Evolutionary conservation across 2,329 filamentous ascomycete genomes (phyloP), one percentile per base, ranked within the genome.

Genomic region (Thielaviopsis populi): DNA sequence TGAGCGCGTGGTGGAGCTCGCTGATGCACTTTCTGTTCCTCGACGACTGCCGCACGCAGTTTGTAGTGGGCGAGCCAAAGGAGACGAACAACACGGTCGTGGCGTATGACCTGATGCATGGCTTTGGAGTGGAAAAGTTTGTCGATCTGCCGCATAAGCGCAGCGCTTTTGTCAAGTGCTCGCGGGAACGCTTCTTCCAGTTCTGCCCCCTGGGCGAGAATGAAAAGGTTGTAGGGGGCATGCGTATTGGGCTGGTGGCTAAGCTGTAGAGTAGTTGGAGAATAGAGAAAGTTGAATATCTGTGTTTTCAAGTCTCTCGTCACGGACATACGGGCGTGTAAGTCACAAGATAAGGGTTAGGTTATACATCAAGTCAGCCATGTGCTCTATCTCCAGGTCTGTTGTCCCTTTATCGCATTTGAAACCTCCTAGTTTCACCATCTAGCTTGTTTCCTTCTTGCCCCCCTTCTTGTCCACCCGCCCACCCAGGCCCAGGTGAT

Each of bases 61-160:
- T 75, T 66, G 78, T 83, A 8, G 80, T 84, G 7, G 85, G 85
- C 66, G 88, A 92, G 75, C 88, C 88, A 41, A 86, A 87, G 71
- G 83, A 81, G 65, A 87, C 83, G 3, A 87, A 87, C 69, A 80
- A 77, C 33, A 86, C 83, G 0, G 84, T 91, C 15, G 76, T 91
- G 65, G 83, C 84, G 67, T 91, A 91, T 72, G 87, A 91, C 69
- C 80, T 88, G 63, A 82, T 85, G 61, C 85, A 89, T 69, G 87
- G 87, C 1, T 85, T 90, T 69, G 82, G 83, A 6, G 76, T 90
- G 43, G 83, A 87, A 69, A 87, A 87, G 73, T 83, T 88, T 66
- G 81, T 89, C 67, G 87, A 89, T 68, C 73, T 89, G 67, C 84
- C 85, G 3, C 83, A 88, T 69, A 89, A 89, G 76, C 79, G 87